A percentile compares a stretch with the other conserved stretches of the same genome.
Conservation (phyloP, 257 asterid species). For the Nicotiana otophora region DNA sequence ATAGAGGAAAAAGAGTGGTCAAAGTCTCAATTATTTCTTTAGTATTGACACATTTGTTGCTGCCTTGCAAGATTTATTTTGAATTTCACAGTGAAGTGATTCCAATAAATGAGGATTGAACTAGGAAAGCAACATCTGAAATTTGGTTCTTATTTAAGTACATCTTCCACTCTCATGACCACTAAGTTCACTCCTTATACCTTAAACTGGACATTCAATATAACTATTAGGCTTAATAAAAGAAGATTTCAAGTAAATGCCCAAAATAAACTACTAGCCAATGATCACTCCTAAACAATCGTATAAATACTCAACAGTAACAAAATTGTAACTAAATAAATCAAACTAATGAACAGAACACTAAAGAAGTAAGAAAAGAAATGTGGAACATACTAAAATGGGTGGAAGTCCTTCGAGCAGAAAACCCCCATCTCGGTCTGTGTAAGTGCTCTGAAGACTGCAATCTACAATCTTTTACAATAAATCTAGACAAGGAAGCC, state of each 20-base stretch:
- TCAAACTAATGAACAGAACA: not conserved
- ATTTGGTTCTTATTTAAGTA: slow-evolving; percentile 21
- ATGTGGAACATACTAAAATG: slow-evolving; percentile 18
- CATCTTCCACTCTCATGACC: not conserved
- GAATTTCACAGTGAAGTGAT: slow-evolving; percentile 22
- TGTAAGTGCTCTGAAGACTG: slow-evolving; percentile 14
- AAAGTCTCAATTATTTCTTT: slow-evolving; percentile 75
- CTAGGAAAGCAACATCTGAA: slow-evolving; percentile 11
- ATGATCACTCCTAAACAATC: not conserved
- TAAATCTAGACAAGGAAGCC: too few relatives aligned
- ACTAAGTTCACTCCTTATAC: slow-evolving; percentile 16
- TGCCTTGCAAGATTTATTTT: slow-evolving; percentile 49
- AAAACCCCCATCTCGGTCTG: slow-evolving; percentile 12
- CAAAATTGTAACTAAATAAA: not conserved
- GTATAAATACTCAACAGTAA: not conserved
- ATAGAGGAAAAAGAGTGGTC: slow-evolving; percentile 87
- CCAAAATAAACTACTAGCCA: not conserved
- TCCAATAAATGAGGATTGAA: not conserved
- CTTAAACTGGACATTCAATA: slow-evolving; percentile 14
- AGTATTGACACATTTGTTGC: slow-evolving; percentile 57
- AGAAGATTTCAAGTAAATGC: not conserved
- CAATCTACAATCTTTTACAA: slow-evolving; percentile 25
- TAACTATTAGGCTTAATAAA: not conserved
- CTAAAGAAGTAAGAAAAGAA: not conserved
- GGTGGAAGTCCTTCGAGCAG: not conserved